Percentiles rank a stretch among this genome's conserved stretches.
Evolutionary conservation across 1,284 basidiomycete species (phyloP).

Genomic region (Cryptococcus amylolentus): DNA sequence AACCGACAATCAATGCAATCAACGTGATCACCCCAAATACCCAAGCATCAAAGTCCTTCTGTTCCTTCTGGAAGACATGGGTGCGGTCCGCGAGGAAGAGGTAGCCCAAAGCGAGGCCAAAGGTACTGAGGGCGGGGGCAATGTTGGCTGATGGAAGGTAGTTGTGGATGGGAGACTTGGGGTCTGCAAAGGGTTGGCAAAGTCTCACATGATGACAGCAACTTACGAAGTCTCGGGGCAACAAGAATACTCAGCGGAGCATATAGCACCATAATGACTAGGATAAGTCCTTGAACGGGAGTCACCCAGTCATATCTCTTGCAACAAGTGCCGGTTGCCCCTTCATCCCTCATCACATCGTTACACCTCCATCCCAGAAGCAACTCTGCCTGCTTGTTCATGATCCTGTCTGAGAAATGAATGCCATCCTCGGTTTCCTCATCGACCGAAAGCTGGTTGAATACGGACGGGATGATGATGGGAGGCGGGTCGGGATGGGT

Average conservation of each 20-base stretch:
- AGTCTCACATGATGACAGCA: background rate
- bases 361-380: slow-evolving; percentile 80
- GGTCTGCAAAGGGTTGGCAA: slow-evolving; percentile 11
- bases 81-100: slow-evolving; percentile 77
- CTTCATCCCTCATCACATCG: slow-evolving; percentile 63
- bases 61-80: slow-evolving; percentile 77
- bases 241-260: slow-evolving; percentile 57
- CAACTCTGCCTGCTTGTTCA: slow-evolving; percentile 69
- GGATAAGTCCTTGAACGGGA: slow-evolving; percentile 60
- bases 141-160: slow-evolving; percentile 50
- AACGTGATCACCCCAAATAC: slow-evolving; percentile 62
- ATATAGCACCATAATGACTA: slow-evolving; percentile 57
- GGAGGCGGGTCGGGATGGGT: slow-evolving; percentile 47
- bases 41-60: slow-evolving; percentile 72
- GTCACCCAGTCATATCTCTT: slow-evolving; percentile 67
- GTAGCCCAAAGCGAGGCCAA: slow-evolving; percentile 63
- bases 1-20: slow-evolving; percentile 58
- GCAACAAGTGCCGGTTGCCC: slow-evolving; percentile 79
- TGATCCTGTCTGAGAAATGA: slow-evolving; percentile 66
- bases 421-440: slow-evolving; percentile 75
- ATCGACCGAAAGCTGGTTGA: slow-evolving; percentile 71
- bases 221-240: slow-evolving; percentile 46
- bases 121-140: slow-evolving; percentile 54
- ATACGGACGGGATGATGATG: slow-evolving; percentile 65
- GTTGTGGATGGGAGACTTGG: slow-evolving; percentile 39